These are phyloP conservation scores for Globisporangium ultimum DNA, from an alignment of 352 stramenopile genomes.

Conservation along the genomic window DNA sequence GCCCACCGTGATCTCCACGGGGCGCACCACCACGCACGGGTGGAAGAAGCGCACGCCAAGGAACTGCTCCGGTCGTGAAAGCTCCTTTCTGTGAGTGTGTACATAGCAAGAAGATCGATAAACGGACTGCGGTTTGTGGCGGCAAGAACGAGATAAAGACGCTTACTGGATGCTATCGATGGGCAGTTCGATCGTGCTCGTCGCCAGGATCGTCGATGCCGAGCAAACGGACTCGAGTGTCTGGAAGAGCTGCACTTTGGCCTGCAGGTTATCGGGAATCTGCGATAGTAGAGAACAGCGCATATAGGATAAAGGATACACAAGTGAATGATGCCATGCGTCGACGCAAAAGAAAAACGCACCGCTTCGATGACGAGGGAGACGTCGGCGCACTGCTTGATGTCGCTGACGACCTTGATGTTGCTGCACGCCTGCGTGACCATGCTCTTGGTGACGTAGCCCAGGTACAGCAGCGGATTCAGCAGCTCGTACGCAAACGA, in stretches of 20 bases:
- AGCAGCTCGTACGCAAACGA: conserved; percentile 62
- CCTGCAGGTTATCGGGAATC: conserved; percentile 59
- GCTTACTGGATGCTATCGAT: conserved; percentile 60
- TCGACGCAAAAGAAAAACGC: conserved; percentile 2
- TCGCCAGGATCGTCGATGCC: conserved; percentile 51
- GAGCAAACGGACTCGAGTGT: conserved; percentile 54
- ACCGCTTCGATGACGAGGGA: conserved; percentile 65
- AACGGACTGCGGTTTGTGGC: background rate
- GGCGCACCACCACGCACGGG: conserved; percentile 57
- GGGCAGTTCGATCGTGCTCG: conserved; percentile 55
- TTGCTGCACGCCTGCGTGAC: conserved; percentile 51
- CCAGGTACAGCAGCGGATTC: conserved; percentile 65
- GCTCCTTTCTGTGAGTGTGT: conserved; percentile 20
- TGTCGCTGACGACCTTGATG: conserved; percentile 40
- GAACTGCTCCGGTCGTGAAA: conserved; percentile 44
- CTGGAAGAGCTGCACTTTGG: conserved; percentile 61
- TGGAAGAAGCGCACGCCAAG: conserved; percentile 76
- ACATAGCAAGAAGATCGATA: too few species aligned
- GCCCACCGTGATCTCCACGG: conserved; percentile 55
- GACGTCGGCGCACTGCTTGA: conserved; percentile 45
- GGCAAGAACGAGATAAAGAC: too few species aligned
- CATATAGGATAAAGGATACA: too few species aligned
- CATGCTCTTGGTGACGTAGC: conserved; percentile 79
- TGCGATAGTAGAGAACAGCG: conserved; percentile 12
- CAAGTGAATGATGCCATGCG: too few species aligned